Evolutionary conservation across 192 early-diverging fungal genomes (phyloP).

Genomic region (Paraglomus brasilianum): DNA sequence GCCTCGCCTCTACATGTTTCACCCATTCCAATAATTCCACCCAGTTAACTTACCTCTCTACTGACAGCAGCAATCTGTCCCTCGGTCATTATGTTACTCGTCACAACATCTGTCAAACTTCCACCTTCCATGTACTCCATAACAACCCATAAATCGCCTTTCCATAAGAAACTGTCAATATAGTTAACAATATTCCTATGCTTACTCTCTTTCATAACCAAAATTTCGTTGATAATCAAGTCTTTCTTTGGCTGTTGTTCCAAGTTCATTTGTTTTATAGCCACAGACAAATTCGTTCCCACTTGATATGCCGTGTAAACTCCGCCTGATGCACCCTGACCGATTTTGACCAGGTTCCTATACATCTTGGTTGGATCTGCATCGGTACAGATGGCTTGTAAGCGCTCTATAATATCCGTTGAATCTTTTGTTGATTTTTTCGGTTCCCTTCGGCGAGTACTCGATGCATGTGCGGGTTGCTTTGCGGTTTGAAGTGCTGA

Average conservation of each 20-base stretch:
- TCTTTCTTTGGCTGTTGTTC: slow-evolving; percentile 96
- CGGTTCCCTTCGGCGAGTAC: slow-evolving; percentile 53
- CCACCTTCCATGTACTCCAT: slow-evolving; percentile 95
- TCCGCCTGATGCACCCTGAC: slow-evolving; percentile 91
- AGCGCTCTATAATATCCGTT: slow-evolving; percentile 79
- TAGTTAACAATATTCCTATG: slow-evolving; percentile 86
- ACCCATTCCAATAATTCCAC: background rate
- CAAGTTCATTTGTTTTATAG: slow-evolving; percentile 97
- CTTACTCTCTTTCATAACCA: slow-evolving; percentile 80
- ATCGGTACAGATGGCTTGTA: slow-evolving; percentile 82
- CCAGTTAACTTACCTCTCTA: slow-evolving; percentile 46
- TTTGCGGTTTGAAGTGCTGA: slow-evolving; percentile 3
- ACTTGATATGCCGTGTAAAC: slow-evolving; percentile 85
- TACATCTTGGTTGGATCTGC: slow-evolving; percentile 85
- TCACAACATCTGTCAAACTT: slow-evolving; percentile 80
- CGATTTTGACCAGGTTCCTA: slow-evolving; percentile 85
- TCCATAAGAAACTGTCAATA: slow-evolving; percentile 75
- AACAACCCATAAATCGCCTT: slow-evolving; percentile 83
- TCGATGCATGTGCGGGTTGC: slow-evolving; percentile 35
- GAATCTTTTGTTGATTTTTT: slow-evolving; percentile 56
- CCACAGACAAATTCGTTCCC: slow-evolving; percentile 66
- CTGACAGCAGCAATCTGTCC: slow-evolving; percentile 82
- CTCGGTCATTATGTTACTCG: slow-evolving; percentile 74
- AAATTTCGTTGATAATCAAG: slow-evolving; percentile 91
- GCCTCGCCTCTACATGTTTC: background rate